Evolutionary conservation across 306 rosid species (phyloP).

Genomic region (Prunus kanzakura): DNA sequence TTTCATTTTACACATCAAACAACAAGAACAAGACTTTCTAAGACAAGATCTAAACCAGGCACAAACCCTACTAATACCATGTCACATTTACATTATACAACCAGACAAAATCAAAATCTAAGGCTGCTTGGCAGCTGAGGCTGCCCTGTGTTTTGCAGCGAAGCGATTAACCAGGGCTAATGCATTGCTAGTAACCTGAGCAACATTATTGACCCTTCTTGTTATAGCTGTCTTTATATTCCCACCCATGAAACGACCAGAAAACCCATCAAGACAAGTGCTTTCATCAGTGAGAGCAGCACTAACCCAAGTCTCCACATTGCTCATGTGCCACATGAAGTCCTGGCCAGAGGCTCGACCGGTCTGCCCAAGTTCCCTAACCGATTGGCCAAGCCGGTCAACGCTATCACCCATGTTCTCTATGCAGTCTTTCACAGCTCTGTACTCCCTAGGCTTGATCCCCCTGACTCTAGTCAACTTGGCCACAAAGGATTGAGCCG

Average conservation of each 20-base stretch:
- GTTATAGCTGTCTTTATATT: constrained; percentile 41
- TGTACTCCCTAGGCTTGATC: constrained; percentile 43
- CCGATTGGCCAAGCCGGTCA: constrained; percentile 53
- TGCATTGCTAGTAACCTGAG: constrained; percentile 80
- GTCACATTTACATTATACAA: constrained; percentile 1
- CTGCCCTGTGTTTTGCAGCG: constrained; percentile 35
- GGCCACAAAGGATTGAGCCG: constrained; percentile 42
- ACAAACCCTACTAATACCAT: constrained; percentile 1
- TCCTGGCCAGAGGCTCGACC: constrained; percentile 45
- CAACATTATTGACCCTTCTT: constrained; percentile 41
- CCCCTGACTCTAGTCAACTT: constrained; percentile 39
- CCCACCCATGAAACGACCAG: constrained; percentile 41
- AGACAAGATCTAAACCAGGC: constrained; percentile 11
- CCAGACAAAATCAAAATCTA: neutral
- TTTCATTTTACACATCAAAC: constrained; percentile 10
- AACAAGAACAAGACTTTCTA: neutral
- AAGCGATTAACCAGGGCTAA: constrained; percentile 75
- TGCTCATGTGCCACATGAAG: constrained; percentile 71
- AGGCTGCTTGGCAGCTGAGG: constrained; percentile 15
- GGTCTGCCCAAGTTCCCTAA: constrained; percentile 48
- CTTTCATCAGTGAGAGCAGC: constrained; percentile 70
- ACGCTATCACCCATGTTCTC: constrained; percentile 66
- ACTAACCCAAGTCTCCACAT: constrained; percentile 88
- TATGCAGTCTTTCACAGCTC: constrained; percentile 68
- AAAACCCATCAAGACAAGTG: constrained; percentile 78